Evolutionary conservation across 345 rosid species (phyloP).

Genomic region (Ricinus communis): DNA sequence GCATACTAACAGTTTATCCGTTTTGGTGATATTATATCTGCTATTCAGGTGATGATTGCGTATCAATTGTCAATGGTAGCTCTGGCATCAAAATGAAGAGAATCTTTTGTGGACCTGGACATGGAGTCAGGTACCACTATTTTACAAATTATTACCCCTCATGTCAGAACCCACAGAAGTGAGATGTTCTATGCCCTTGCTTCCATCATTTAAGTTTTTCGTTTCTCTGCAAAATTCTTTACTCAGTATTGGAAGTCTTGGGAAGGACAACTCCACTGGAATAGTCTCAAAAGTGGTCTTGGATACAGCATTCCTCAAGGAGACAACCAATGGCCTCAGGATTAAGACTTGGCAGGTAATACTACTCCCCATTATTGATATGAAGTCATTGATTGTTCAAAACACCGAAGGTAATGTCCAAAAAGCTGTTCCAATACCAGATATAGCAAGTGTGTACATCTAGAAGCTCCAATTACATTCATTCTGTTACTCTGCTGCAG

Average conservation of each 20-base stretch:
- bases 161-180: not conserved
- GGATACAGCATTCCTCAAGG: constrained; percentile 74
- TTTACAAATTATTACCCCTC: not conserved
- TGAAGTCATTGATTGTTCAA: not conserved
- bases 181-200: not conserved
- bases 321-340: constrained; percentile 88
- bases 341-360: constrained; percentile 99
- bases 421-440: not conserved
- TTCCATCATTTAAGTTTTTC: not conserved
- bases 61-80: constrained; percentile 86
- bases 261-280: constrained; percentile 73
- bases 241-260: constrained; percentile 89
- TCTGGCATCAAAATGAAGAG: constrained; percentile 79
- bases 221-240: not conserved
- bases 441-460: not conserved
- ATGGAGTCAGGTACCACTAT: constrained; percentile 73
- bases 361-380: constrained; percentile 6
- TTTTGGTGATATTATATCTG: constrained; percentile 19
- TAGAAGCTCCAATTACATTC: not conserved
- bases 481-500: constrained; percentile 32
- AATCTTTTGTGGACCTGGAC: constrained; percentile 92
- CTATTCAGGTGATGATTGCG: constrained; percentile 79
- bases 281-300: constrained; percentile 78
- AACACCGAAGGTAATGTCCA: not conserved
- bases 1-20: constrained; percentile 3